phyloP scores from a whole-genome alignment of 2,329 filamentous ascomycete species.

The Aspergillus unguis region DNA sequence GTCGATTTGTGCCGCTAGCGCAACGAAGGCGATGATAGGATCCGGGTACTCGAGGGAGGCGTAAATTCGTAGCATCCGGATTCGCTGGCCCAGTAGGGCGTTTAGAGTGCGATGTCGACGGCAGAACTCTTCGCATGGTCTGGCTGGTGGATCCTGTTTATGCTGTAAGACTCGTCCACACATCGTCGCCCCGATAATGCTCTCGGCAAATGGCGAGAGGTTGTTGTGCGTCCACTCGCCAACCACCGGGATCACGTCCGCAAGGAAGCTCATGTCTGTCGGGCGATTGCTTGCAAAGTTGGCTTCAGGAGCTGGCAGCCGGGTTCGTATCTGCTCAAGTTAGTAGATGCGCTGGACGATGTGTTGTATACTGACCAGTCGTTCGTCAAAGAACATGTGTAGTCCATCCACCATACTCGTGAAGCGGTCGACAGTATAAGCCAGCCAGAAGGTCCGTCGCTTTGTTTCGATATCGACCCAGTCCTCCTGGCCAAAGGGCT shows the following conservation, averaged over 20 bases:
- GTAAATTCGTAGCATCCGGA: neutral
- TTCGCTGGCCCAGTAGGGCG: neutral
- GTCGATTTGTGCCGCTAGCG: neutral
- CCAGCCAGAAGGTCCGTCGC: slow-evolving; percentile 39
- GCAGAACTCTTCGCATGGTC: neutral
- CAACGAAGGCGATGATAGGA: neutral
- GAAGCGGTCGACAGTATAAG: slow-evolving; percentile 35
- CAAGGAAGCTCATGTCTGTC: neutral
- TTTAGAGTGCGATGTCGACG: neutral
- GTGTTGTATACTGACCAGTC: slow-evolving; percentile 6
- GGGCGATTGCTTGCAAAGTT: slow-evolving; percentile 1
- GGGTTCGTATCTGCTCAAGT: neutral
- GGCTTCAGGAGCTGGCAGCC: slow-evolving; percentile 2
- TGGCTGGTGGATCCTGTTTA: neutral
- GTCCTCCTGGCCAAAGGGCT: neutral
- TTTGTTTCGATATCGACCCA: slow-evolving; percentile 30
- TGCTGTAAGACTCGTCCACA: slow-evolving; percentile 11
- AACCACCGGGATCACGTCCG: neutral
- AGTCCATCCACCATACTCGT: slow-evolving; percentile 26
- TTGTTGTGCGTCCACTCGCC: neutral
- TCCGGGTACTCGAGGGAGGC: neutral
- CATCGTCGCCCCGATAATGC: slow-evolving; percentile 22
- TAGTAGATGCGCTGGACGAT: neutral
- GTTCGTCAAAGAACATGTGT: slow-evolving; percentile 30
- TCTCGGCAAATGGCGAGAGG: slow-evolving; percentile 23